These are phyloP conservation scores for Orbilia quercus DNA, from an alignment of 2,329 filamentous ascomycete genomes.

Conservation along the genomic window DNA sequence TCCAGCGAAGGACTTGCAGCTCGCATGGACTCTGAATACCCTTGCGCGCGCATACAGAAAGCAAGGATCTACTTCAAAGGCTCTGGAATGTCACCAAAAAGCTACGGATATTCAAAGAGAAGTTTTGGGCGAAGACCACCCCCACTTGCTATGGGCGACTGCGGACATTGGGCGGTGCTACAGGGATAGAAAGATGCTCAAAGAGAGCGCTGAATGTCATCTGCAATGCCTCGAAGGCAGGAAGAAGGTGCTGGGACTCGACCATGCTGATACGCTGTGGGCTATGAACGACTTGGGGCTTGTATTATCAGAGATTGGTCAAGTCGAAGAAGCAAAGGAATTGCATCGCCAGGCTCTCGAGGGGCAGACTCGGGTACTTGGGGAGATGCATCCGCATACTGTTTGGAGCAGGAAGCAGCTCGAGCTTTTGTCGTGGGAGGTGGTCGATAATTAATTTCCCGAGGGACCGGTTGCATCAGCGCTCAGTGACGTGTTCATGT, in stretches of 20 bases:
- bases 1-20: constrained; percentile 37
- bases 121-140: constrained; percentile 42
- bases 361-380: constrained; percentile 28
- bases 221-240: constrained; percentile 30
- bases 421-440: not conserved
- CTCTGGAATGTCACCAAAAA: constrained; percentile 30
- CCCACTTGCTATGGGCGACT: constrained; percentile 46
- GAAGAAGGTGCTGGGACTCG: constrained; percentile 22
- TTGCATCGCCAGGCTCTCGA: constrained; percentile 34
- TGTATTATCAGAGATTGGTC: constrained; percentile 32
- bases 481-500: not conserved
- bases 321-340: constrained; percentile 26
- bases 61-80: constrained; percentile 35
- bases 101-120: constrained; percentile 35
- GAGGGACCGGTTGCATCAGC: not conserved
- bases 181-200: constrained; percentile 25
- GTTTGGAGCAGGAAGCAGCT: constrained; percentile 36
- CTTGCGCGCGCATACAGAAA: constrained; percentile 50
- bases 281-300: constrained; percentile 53
- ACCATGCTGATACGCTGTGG: constrained; percentile 41
- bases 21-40: constrained; percentile 56
- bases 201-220: constrained; percentile 25
- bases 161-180: constrained; percentile 46
- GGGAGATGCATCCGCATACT: constrained; percentile 37
- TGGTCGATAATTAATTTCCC: not conserved